Conservation (phyloP, 2,329 filamentous ascomycete genomes). For the Akanthomyces lecanii region DNA sequence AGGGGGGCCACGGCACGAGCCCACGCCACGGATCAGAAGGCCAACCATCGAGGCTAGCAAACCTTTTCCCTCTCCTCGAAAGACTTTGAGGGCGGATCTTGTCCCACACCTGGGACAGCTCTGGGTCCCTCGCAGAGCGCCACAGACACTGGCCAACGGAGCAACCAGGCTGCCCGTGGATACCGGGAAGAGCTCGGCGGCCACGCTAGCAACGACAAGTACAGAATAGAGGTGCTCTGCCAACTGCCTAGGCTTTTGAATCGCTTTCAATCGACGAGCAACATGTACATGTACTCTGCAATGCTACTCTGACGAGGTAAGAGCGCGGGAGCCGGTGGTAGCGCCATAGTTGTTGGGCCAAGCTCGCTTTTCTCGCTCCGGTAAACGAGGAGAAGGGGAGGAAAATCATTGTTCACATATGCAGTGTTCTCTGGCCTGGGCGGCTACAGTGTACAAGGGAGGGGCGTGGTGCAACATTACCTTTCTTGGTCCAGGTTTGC, state of each 20-base stretch:
- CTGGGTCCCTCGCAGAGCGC: background rate
- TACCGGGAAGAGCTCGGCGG: background rate
- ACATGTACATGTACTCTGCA: background rate
- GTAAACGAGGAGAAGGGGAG: background rate
- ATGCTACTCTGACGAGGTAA: background rate
- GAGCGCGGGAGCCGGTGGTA: background rate
- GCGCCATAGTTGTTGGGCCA: conserved; percentile 1
- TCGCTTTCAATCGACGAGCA: conserved; percentile 10
- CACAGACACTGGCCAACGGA: background rate
- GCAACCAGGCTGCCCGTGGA: conserved; percentile 4
- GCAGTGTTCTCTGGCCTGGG: background rate
- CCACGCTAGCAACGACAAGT: background rate
- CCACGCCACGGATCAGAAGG: background rate
- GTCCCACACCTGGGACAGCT: background rate
- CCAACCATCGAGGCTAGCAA: background rate
- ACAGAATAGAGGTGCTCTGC: background rate
- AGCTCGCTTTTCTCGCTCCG: background rate
- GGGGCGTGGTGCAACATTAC: conserved; percentile 14
- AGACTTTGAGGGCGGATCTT: conserved; percentile 6
- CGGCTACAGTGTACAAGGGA: conserved; percentile 1
- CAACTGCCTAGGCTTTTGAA: background rate
- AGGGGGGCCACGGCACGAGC: background rate
- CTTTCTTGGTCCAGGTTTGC: background rate
- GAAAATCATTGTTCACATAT: background rate
- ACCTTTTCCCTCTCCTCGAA: background rate